These are phyloP conservation scores for Prunella vulgaris DNA, from an alignment of 257 asterid genomes.

Conservation along the genomic window DNA sequence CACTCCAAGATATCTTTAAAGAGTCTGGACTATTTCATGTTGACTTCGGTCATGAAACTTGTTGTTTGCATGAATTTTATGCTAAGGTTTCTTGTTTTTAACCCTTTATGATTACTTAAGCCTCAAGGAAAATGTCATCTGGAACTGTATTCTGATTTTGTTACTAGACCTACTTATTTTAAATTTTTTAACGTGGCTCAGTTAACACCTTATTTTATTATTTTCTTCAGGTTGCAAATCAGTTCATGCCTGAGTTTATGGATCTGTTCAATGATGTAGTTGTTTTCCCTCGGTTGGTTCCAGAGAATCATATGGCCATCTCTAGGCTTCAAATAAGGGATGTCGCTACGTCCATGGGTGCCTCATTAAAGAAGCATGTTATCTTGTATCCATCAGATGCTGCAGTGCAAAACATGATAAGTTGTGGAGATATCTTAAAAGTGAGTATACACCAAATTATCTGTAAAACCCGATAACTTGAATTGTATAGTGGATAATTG, in stretches of 20 bases:
- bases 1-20: background rate
- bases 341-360: background rate
- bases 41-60: background rate
- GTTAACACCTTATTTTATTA: background rate
- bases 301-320: slow-evolving; percentile 10
- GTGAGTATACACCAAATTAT: background rate
- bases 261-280: slow-evolving; percentile 12
- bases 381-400: slow-evolving; percentile 18
- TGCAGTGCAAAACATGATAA: background rate
- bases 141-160: background rate
- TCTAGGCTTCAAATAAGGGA: slow-evolving; percentile 16
- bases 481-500: no score
- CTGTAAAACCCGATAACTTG: background rate
- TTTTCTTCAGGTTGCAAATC: slow-evolving; percentile 5
- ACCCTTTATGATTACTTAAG: background rate
- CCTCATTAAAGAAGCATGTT: background rate
- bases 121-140: background rate
- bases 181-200: background rate
- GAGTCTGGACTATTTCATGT: slow-evolving; percentile 7
- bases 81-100: background rate
- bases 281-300: slow-evolving; percentile 4
- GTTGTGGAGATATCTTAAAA: background rate
- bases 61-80: slow-evolving; percentile 7
- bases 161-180: background rate
- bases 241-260: slow-evolving; percentile 13